phyloP scores from a whole-genome alignment of 345 rosid genomes.

The Cardamine occulta region DNA sequence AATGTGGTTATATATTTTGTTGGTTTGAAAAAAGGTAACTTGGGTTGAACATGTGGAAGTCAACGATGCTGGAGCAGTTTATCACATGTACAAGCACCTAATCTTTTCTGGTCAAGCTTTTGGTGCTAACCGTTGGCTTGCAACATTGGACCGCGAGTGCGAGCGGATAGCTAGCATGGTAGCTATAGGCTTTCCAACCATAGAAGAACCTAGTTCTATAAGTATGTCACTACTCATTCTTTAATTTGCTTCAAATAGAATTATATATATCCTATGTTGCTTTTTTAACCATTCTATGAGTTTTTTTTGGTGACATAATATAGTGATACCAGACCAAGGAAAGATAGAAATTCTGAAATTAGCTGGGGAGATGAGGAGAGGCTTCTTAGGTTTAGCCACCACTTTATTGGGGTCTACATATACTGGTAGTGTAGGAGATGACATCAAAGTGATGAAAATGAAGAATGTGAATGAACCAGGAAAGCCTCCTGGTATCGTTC shows the following conservation, averaged over 20 bases:
- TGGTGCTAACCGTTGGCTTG: slow-evolving; percentile 90
- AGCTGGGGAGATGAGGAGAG: slow-evolving; percentile 77
- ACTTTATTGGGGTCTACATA: slow-evolving; percentile 70
- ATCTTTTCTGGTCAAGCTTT: slow-evolving; percentile 73
- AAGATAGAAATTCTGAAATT: slow-evolving; percentile 76
- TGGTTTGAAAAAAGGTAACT: slow-evolving; percentile 56
- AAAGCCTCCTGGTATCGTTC: slow-evolving; percentile 76
- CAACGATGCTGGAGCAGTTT: slow-evolving; percentile 73
- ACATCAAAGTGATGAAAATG: slow-evolving; percentile 78
- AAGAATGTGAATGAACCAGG: slow-evolving; percentile 84
- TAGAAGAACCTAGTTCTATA: slow-evolving; percentile 58
- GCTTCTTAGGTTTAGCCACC: slow-evolving; percentile 79
- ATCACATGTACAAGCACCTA: slow-evolving; percentile 62
- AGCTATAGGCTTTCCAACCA: slow-evolving; percentile 58
- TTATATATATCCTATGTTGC: background rate
- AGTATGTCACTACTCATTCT: slow-evolving; percentile 27
- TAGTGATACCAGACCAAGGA: slow-evolving; percentile 69
- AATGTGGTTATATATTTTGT: slow-evolving; percentile 12
- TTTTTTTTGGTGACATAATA: slow-evolving; percentile 13
- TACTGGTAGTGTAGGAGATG: slow-evolving; percentile 70
- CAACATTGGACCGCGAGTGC: slow-evolving; percentile 78
- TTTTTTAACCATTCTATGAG: slow-evolving; percentile 2
- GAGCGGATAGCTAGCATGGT: slow-evolving; percentile 76
- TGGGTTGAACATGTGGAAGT: slow-evolving; percentile 97
- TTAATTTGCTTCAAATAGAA: background rate